Evolutionary conservation across 2,329 filamentous ascomycete species (phyloP).

Genomic region (Epichloe coenophiala): DNA sequence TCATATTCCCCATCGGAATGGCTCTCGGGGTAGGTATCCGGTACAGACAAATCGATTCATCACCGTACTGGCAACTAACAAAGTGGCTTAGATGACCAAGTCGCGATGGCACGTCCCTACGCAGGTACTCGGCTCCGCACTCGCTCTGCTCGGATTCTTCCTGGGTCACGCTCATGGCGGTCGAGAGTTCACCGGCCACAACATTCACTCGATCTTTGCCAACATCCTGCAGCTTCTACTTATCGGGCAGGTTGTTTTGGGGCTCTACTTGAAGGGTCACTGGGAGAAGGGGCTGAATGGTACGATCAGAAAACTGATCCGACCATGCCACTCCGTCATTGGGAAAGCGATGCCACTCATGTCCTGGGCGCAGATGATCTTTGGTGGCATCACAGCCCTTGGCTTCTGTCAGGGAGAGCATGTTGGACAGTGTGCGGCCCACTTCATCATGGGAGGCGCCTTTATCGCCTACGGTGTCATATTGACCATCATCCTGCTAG

Average conservation of each 20-base stretch:
- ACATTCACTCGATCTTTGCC: conserved; percentile 73
- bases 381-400: conserved; percentile 82
- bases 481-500: conserved; percentile 72
- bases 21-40: conserved; percentile 64
- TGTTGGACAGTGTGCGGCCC: conserved; percentile 79
- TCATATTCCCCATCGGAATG: conserved; percentile 92
- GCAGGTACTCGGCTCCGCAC: conserved; percentile 58
- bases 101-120: conserved; percentile 90
- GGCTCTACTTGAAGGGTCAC: conserved; percentile 80
- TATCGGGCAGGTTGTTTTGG: conserved; percentile 61
- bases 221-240: conserved; percentile 70
- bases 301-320: conserved; percentile 58
- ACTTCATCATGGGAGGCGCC: conserved; percentile 97
- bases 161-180: conserved; percentile 85
- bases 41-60: background rate
- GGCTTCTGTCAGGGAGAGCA: conserved; percentile 92
- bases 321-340: conserved; percentile 62
- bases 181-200: conserved; percentile 61
- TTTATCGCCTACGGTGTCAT: conserved; percentile 91
- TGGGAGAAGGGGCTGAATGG: conserved; percentile 74
- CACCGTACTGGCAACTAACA: background rate
- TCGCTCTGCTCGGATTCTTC: conserved; percentile 77
- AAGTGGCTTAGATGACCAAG: conserved; percentile 56
- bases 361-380: conserved; percentile 87
- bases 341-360: conserved; percentile 80